Conservation (phyloP, 352 stramenopile genomes). For the Pythium inflatum region DNA sequence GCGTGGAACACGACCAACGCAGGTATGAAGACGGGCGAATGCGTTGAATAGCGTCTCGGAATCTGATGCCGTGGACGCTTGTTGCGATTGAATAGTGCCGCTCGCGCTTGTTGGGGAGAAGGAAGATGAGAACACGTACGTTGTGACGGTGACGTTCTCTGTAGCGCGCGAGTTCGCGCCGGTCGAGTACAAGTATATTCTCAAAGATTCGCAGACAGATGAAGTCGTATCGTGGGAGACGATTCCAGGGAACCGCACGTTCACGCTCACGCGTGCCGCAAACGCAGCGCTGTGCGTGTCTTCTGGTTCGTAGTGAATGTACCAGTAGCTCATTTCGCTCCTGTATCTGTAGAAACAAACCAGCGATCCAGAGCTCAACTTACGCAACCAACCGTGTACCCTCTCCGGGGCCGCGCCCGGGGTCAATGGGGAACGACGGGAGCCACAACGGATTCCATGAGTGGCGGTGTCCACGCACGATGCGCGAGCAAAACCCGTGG, state of each 20-base stretch:
- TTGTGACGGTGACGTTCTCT: slow-evolving; percentile 39
- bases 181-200: slow-evolving; percentile 83
- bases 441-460: slow-evolving; percentile 71
- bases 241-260: slow-evolving; percentile 68
- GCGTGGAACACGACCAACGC: slow-evolving; percentile 62
- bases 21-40: too few relatives aligned
- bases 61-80: not conserved
- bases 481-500: slow-evolving; percentile 60
- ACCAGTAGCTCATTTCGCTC: not conserved
- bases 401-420: slow-evolving; percentile 42
- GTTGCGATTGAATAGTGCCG: slow-evolving; percentile 40
- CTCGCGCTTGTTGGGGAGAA: slow-evolving; percentile 42
- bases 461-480: slow-evolving; percentile 67
- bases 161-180: slow-evolving; percentile 27
- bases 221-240: slow-evolving; percentile 74
- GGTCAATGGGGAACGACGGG: slow-evolving; percentile 66
- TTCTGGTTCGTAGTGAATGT: not conserved
- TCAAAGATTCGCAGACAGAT: slow-evolving; percentile 42
- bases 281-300: slow-evolving; percentile 66
- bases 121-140: slow-evolving; percentile 46
- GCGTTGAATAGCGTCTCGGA: too few relatives aligned
- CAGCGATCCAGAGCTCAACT: slow-evolving; percentile 61
- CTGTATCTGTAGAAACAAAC: slow-evolving; percentile 33
- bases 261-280: slow-evolving; percentile 42
- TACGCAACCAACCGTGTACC: slow-evolving; percentile 43